Conservation (phyloP, 345 rosid species). For the Citropsis articulata region DNA sequence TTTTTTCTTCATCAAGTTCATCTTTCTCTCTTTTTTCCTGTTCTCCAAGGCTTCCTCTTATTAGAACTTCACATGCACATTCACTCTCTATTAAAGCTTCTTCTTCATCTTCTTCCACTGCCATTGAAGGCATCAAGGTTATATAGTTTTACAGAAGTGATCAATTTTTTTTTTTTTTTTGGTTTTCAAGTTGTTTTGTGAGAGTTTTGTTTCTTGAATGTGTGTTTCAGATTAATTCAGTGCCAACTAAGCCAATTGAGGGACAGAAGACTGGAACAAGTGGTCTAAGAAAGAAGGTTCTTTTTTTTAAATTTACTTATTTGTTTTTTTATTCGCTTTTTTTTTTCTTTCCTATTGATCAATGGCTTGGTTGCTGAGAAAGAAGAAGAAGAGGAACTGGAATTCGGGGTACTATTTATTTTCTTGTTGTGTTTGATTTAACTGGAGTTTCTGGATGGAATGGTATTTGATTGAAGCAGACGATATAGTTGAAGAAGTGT, state of each 20-base stretch:
- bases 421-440: not conserved
- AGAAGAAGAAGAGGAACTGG: not conserved
- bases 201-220: not conserved
- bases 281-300: constrained; percentile 75
- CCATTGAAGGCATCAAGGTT: constrained; percentile 75
- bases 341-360: not conserved
- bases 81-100: constrained; percentile 38
- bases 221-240: constrained; percentile 47
- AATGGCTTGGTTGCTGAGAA: not conserved
- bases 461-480: not conserved
- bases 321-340: not conserved
- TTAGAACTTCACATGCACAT: constrained; percentile 10
- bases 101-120: constrained; percentile 51
- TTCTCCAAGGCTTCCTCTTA: constrained; percentile 28
- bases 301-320: not conserved
- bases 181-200: not conserved
- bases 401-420: not conserved
- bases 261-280: constrained; percentile 90
- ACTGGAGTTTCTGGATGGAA: not conserved
- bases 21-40: constrained; percentile 33
- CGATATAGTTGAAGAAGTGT: not conserved
- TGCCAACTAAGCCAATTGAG: constrained; percentile 75
- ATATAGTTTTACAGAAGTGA: too few relatives aligned
- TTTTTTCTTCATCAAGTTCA: not conserved
- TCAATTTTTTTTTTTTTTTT: too few relatives aligned